Percentiles rank a stretch among this genome's conserved stretches.
phyloP scores from a whole-genome alignment of 495 filamentous ascomycete species.

The Annulohypoxylon maeteangense region DNA sequence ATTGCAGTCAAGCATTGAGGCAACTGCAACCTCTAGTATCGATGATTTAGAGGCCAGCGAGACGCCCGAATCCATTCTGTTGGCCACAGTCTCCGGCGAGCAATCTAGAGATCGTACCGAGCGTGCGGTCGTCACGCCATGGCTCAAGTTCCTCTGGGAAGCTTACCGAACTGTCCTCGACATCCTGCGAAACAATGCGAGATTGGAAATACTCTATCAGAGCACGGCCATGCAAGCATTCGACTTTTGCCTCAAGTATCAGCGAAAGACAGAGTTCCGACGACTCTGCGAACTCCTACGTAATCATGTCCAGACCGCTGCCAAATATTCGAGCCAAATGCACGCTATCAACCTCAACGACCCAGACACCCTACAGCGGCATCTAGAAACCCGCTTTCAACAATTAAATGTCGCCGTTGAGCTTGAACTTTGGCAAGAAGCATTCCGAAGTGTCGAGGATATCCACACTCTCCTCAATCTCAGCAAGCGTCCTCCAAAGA shows the following conservation, averaged over 20 bases:
- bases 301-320: slow-evolving; percentile 98
- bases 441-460: slow-evolving; percentile 98
- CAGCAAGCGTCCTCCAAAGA: slow-evolving; percentile 99
- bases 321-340: slow-evolving; percentile 99
- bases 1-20: slow-evolving; percentile 87
- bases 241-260: slow-evolving; percentile 97
- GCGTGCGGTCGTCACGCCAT: slow-evolving; percentile 96
- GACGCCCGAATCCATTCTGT: slow-evolving; percentile 96
- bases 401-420: slow-evolving; percentile 98
- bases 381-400: slow-evolving; percentile 97
- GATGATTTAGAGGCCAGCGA: slow-evolving; percentile 97
- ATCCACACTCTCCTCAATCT: slow-evolving; percentile 98
- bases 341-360: slow-evolving; percentile 99
- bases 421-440: slow-evolving; percentile 98
- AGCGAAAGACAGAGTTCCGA: slow-evolving; percentile 98
- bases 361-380: slow-evolving; percentile 94
- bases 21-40: slow-evolving; percentile 71
- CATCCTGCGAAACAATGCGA: slow-evolving; percentile 98
- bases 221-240: slow-evolving; percentile 97
- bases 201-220: slow-evolving; percentile 97
- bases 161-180: slow-evolving; percentile 99
- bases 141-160: slow-evolving; percentile 99
- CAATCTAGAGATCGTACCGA: slow-evolving; percentile 97
- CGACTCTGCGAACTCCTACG: slow-evolving; percentile 96
- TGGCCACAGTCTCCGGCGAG: slow-evolving; percentile 97